phyloP scores from a whole-genome alignment of 2,329 filamentous ascomycete genomes.

The Neonectria ditissima region DNA sequence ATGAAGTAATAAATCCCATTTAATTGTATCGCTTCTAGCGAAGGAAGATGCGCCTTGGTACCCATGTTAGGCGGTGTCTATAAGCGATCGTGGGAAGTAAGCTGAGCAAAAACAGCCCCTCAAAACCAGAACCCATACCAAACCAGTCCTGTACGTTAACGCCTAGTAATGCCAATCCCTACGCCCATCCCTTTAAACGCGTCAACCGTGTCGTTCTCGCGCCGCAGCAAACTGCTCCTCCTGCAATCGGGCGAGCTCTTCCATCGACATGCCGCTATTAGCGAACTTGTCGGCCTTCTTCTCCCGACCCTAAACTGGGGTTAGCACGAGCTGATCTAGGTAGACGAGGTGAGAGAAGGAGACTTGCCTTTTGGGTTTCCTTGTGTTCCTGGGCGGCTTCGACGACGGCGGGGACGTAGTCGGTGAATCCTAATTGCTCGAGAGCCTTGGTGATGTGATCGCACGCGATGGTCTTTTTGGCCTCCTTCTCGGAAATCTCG shows the following conservation, averaged over 20 bases:
- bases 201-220: constrained; percentile 51
- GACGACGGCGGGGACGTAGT: constrained; percentile 89
- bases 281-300: constrained; percentile 98
- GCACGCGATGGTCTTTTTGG: constrained; percentile 98
- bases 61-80: constrained; percentile 30
- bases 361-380: constrained; percentile 84
- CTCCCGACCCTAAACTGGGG: constrained; percentile 77
- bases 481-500: constrained; percentile 98
- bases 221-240: constrained; percentile 91
- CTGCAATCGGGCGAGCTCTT: constrained; percentile 89
- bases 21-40: constrained; percentile 4
- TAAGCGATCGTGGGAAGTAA: constrained; percentile 40
- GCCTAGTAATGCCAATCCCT: constrained; percentile 51
- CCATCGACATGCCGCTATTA: constrained; percentile 90
- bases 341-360: constrained; percentile 35
- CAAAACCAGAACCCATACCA: constrained; percentile 28
- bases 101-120: constrained; percentile 30
- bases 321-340: constrained; percentile 61
- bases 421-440: constrained; percentile 89
- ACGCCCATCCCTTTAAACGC: constrained; percentile 36
- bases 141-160: constrained; percentile 43
- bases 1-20: not conserved
- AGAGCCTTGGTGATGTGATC: constrained; percentile 97
- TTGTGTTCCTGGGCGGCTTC: constrained; percentile 93
- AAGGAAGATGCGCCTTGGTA: constrained; percentile 2